These are phyloP conservation scores for Leccinum variicolor DNA, from an alignment of 768 basidiomycete species.

Conservation along the genomic window DNA sequence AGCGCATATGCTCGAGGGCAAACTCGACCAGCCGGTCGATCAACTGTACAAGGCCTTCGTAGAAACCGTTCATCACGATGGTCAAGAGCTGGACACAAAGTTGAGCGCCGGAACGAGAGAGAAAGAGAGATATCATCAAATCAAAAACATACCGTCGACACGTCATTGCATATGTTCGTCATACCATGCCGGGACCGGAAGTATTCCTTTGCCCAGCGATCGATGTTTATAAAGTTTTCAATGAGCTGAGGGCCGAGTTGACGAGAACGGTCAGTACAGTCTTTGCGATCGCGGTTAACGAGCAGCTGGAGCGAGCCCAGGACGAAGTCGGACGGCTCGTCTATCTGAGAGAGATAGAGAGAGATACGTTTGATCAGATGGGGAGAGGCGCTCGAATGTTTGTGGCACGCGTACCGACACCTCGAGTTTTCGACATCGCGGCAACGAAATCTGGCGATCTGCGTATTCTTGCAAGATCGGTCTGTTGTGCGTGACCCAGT, in stretches of 20 bases:
- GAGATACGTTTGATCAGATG: slow-evolving; percentile 1
- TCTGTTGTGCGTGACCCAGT: slow-evolving; percentile 24
- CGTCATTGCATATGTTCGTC: slow-evolving; percentile 12
- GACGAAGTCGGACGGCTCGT: slow-evolving; percentile 24
- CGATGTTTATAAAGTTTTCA: slow-evolving; percentile 29
- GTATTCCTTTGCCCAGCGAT: slow-evolving; percentile 27
- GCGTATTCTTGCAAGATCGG: slow-evolving; percentile 27
- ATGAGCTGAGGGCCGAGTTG: slow-evolving; percentile 29
- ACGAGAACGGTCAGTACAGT: slow-evolving; percentile 12
- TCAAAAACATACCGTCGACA: slow-evolving; percentile 18
- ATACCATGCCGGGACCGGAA: slow-evolving; percentile 21
- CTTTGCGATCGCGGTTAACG: slow-evolving; percentile 23
- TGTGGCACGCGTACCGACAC: slow-evolving; percentile 17
- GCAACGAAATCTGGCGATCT: slow-evolving; percentile 23
- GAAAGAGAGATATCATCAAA: neutral
- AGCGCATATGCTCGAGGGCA: slow-evolving; percentile 25
- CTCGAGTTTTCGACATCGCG: slow-evolving; percentile 23
- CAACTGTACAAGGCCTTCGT: slow-evolving; percentile 28
- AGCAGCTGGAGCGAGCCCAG: slow-evolving; percentile 27
- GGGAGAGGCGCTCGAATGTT: neutral
- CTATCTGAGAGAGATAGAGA: slow-evolving; percentile 11
- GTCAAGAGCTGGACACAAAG: slow-evolving; percentile 21
- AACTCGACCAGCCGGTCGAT: slow-evolving; percentile 25
- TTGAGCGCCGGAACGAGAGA: neutral
- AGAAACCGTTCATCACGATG: slow-evolving; percentile 30